Evolutionary conservation across 257 asterid species (phyloP).

Genomic region (Dorcoceras hygrometricum): DNA sequence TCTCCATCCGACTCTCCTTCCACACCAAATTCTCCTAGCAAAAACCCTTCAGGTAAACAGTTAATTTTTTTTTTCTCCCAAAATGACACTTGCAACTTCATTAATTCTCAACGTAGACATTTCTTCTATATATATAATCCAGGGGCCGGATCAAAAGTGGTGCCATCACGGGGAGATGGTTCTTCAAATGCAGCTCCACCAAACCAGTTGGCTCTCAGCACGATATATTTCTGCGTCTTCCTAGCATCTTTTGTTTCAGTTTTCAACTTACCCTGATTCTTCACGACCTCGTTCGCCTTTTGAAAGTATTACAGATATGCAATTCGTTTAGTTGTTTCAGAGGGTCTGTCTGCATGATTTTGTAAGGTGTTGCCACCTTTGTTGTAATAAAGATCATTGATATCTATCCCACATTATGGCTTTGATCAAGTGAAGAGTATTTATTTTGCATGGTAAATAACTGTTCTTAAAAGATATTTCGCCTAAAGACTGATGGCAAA

Average conservation of each 20-base stretch:
- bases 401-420: neutral
- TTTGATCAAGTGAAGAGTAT: neutral
- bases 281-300: neutral
- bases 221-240: constrained; percentile 25
- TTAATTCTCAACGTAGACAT: neutral
- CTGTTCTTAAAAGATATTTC: no score
- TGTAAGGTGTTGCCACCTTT: constrained; percentile 35
- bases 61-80: constrained; percentile 2
- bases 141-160: constrained; percentile 36
- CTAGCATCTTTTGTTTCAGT: constrained; percentile 37
- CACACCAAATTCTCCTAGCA: constrained; percentile 43
- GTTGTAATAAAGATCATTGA: constrained; percentile 29
- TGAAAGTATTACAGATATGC: neutral
- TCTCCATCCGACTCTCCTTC: constrained; percentile 67
- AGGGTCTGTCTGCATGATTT: constrained; percentile 32
- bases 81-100: neutral
- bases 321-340: constrained; percentile 23
- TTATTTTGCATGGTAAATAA: neutral
- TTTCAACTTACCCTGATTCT: constrained; percentile 29
- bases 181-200: constrained; percentile 35
- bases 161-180: constrained; percentile 38
- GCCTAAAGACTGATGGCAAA: neutral
- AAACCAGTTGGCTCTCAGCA: constrained; percentile 27
- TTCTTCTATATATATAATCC: constrained; percentile 14
- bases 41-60: constrained; percentile 27